Conservation (phyloP, 768 basidiomycete genomes). For the Holtermannia corniformis region DNA sequence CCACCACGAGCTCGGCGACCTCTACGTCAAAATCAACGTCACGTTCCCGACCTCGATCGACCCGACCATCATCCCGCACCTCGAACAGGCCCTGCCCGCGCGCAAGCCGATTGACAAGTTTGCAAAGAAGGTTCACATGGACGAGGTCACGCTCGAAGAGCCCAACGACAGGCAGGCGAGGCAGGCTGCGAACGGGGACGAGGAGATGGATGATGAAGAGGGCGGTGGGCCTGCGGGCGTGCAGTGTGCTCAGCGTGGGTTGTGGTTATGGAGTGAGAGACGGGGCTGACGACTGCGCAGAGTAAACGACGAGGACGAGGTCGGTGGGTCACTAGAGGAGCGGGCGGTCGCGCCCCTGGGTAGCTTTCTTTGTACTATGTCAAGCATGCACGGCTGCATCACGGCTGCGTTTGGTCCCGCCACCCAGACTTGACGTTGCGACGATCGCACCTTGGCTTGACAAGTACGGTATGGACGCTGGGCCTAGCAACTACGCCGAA, state of each 20-base stretch:
- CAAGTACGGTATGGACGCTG: too few relatives aligned
- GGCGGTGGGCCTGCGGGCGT: slow-evolving; percentile 66
- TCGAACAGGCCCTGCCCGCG: slow-evolving; percentile 78
- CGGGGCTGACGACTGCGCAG: too few relatives aligned
- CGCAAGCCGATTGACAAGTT: slow-evolving; percentile 60
- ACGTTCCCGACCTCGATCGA: slow-evolving; percentile 80
- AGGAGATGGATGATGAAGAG: slow-evolving; percentile 84
- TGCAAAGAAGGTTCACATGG: slow-evolving; percentile 58
- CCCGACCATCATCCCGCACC: slow-evolving; percentile 54
- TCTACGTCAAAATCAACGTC: slow-evolving; percentile 77
- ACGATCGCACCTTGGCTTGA: too few relatives aligned
- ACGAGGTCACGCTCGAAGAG: slow-evolving; percentile 77
- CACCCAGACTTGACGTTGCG: too few relatives aligned
- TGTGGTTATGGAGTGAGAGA: too few relatives aligned
- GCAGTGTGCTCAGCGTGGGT: slow-evolving; percentile 63
- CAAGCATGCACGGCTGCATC: too few relatives aligned
- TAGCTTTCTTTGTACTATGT: too few relatives aligned
- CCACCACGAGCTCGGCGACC: slow-evolving; percentile 91
- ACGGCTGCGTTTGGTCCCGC: too few relatives aligned
- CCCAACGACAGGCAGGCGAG: slow-evolving; percentile 57
- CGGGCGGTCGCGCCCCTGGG: too few relatives aligned
- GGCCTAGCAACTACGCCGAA: too few relatives aligned
- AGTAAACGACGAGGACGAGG: too few relatives aligned
- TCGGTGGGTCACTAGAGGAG: too few relatives aligned
- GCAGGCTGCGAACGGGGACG: slow-evolving; percentile 52